phyloP scores from a whole-genome alignment of 495 filamentous ascomycete genomes.

The Evernia prunastri region DNA sequence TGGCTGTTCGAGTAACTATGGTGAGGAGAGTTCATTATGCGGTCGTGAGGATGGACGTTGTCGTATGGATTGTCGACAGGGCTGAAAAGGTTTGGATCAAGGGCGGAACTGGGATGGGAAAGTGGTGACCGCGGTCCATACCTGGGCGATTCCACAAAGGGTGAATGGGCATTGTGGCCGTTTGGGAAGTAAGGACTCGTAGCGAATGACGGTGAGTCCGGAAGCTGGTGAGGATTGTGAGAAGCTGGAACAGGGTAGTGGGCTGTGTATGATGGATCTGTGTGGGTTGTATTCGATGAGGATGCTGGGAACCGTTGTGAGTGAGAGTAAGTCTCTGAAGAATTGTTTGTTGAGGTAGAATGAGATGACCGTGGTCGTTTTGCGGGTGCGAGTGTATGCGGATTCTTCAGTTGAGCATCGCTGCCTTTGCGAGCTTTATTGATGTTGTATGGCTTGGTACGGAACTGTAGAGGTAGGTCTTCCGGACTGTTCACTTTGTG shows the following conservation, averaged over 20 bases:
- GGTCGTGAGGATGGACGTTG: constrained; percentile 19
- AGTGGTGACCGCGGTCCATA: constrained; percentile 26
- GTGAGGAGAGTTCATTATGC: constrained; percentile 14
- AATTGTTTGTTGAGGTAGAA: constrained; percentile 25
- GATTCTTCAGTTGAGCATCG: constrained; percentile 27
- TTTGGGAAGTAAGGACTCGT: constrained; percentile 24
- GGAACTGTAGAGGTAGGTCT: constrained; percentile 72
- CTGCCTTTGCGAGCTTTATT: constrained; percentile 35
- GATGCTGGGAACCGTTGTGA: constrained; percentile 23
- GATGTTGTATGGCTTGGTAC: constrained; percentile 60
- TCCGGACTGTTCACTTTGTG: constrained; percentile 82
- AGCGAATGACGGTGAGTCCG: constrained; percentile 24
- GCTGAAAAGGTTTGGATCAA: constrained; percentile 25
- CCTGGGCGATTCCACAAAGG: constrained; percentile 23
- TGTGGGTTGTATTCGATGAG: constrained; percentile 21
- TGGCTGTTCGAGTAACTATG: constrained; percentile 9
- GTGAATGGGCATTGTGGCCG: constrained; percentile 20
- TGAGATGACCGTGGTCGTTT: constrained; percentile 24
- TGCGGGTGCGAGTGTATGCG: constrained; percentile 25
- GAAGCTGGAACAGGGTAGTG: constrained; percentile 24
- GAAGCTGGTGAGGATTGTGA: constrained; percentile 24
- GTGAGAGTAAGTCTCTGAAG: constrained; percentile 22
- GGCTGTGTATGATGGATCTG: constrained; percentile 25
- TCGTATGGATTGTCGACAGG: constrained; percentile 20
- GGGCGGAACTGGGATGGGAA: constrained; percentile 15